Conservation (phyloP, 1,139 yeast species). For the Yamadazyma diddensiae region DNA sequence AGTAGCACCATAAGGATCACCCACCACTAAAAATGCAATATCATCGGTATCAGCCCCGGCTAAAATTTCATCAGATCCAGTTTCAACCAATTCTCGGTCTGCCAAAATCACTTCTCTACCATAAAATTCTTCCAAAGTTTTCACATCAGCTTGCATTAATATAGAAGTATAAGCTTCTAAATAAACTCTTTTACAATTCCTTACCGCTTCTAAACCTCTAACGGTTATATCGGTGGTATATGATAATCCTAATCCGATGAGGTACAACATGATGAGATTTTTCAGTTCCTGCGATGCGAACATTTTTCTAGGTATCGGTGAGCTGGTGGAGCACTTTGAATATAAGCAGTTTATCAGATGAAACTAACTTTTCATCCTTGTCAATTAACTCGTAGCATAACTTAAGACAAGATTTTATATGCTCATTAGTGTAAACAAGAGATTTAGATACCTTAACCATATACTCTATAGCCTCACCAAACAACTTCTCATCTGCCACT, state of each 20-base stretch:
- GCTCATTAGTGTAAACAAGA: slow-evolving; percentile 19
- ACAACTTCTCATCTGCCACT: slow-evolving; percentile 9
- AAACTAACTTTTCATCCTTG: slow-evolving; percentile 6
- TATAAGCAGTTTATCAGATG: slow-evolving; percentile 5
- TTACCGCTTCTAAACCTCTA: slow-evolving; percentile 84
- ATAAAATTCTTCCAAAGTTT: slow-evolving; percentile 69
- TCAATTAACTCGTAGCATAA: slow-evolving; percentile 18
- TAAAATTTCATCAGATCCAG: slow-evolving; percentile 79
- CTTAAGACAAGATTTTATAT: slow-evolving; percentile 18
- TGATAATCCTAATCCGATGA: slow-evolving; percentile 89
- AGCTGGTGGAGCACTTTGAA: slow-evolving; percentile 10
- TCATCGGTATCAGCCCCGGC: slow-evolving; percentile 76
- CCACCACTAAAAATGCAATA: slow-evolving; percentile 91
- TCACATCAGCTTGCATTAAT: slow-evolving; percentile 84
- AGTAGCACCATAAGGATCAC: slow-evolving; percentile 98
- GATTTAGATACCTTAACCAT: slow-evolving; percentile 21
- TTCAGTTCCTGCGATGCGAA: slow-evolving; percentile 4
- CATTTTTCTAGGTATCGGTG: slow-evolving; percentile 8
- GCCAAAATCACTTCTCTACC: slow-evolving; percentile 86
- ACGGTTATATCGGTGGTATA: slow-evolving; percentile 90
- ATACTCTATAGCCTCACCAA: slow-evolving; percentile 21
- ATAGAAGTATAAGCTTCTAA: slow-evolving; percentile 95
- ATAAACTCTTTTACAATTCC: slow-evolving; percentile 81
- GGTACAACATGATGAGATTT: slow-evolving; percentile 62
- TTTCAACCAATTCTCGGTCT: slow-evolving; percentile 90